phyloP scores from a whole-genome alignment of 2,329 filamentous ascomycete genomes.

The Eutypella sp. region DNA sequence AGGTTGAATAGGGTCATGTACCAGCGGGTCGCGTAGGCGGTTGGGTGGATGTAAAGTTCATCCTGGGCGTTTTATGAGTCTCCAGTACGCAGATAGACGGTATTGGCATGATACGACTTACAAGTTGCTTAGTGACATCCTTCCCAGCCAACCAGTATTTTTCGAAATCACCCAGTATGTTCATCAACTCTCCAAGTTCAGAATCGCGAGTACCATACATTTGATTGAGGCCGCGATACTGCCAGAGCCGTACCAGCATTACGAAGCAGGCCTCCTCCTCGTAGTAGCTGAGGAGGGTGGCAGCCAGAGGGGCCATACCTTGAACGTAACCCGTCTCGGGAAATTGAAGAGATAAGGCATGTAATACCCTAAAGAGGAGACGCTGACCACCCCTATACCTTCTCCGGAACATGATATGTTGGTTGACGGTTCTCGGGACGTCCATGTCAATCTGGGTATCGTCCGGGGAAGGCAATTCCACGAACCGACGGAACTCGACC shows the following conservation, averaged over 20 bases:
- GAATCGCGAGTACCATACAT: slow-evolving; percentile 60
- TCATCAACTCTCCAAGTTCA: slow-evolving; percentile 83
- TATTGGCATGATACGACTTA: slow-evolving; percentile 41
- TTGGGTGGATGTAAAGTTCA: slow-evolving; percentile 75
- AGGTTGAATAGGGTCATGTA: slow-evolving; percentile 98
- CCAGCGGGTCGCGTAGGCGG: slow-evolving; percentile 94
- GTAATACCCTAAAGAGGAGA: slow-evolving; percentile 85
- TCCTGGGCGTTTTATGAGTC: slow-evolving; percentile 41
- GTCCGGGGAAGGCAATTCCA: slow-evolving; percentile 72
- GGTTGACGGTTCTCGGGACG: slow-evolving; percentile 88
- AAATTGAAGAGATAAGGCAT: slow-evolving; percentile 86
- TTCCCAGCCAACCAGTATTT: slow-evolving; percentile 72
- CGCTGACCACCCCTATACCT: slow-evolving; percentile 90
- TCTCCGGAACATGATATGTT: slow-evolving; percentile 94
- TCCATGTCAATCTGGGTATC: slow-evolving; percentile 97
- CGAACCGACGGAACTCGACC: slow-evolving; percentile 65
- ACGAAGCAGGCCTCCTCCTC: slow-evolving; percentile 93
- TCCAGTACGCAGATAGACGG: background rate
- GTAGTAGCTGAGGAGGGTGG: slow-evolving; percentile 92
- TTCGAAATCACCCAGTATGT: slow-evolving; percentile 80
- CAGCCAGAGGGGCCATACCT: slow-evolving; percentile 91
- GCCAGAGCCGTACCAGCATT: slow-evolving; percentile 95
- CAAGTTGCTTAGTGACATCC: slow-evolving; percentile 75
- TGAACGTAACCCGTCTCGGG: slow-evolving; percentile 93
- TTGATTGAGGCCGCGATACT: slow-evolving; percentile 76